Evolutionary conservation across 164 flowering plant genomes (phyloP), one percentile per base, ranked within the genome.

Genomic region (Vitis rotundifolia): DNA sequence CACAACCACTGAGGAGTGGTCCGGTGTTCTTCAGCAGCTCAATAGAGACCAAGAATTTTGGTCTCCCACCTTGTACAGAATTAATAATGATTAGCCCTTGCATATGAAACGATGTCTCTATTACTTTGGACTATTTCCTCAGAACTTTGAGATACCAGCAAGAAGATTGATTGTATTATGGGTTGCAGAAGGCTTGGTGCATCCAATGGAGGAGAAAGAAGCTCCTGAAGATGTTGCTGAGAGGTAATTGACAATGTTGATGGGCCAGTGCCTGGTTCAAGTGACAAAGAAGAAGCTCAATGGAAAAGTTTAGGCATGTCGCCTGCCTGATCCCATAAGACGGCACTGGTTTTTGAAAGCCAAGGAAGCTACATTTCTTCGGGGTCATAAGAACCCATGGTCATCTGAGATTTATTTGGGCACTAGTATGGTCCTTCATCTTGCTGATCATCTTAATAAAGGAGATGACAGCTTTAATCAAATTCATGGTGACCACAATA

Each of bases 101-200:
- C 44, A 31, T 6, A 31, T 77, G 44, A 70, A 59, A 48, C 16
- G 19, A 1, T 77, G 77, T 31, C 67, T 73, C 37, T 71, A 70
- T 5, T 73, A 70, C 37, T 12, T 69, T 8, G 71, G 80, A 9
- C 11, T 69, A 9, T 77, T 73, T 55, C 76, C 80, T 3, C 68
- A 69, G 16, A 71, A 70, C 29, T 66, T 1, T 52, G 61, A 51
- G 5, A 68, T 72, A 6, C 64, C 31, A 8, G 73, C 50, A 16
- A 59, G 69, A 50, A 51, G 59, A 9, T 18, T 76, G 11, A 68
- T 61, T 50, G 8, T n/a, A 11, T 11, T 71, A 10, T 72, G 79
- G 79, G 13, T 76, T 9, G 79, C 76, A 0, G 76, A 76, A 37
- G 79, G 72, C 12, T 59, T 76, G 53, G 49, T 76, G 19, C 11